phyloP scores from a whole-genome alignment of 2,329 filamentous ascomycete genomes.

The Fusarium brevicatenulatum region DNA sequence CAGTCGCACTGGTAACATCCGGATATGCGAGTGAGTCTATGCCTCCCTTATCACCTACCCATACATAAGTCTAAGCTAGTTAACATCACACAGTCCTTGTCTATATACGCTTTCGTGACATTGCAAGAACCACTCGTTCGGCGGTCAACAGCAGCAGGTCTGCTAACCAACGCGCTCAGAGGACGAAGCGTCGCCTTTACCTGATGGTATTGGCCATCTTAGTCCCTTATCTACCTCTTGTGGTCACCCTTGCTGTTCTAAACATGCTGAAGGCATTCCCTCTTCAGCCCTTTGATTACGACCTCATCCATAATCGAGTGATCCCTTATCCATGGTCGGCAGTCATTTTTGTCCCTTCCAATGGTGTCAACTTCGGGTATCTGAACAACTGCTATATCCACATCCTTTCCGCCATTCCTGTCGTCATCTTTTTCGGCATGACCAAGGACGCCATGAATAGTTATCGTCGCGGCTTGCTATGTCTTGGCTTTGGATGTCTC shows the following conservation, averaged over 20 bases:
- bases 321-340: slow-evolving; percentile 57
- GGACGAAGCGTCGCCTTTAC: slow-evolving; percentile 64
- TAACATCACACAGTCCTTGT: slow-evolving; percentile 52
- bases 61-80: neutral
- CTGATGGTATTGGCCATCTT: slow-evolving; percentile 64
- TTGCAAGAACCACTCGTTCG: slow-evolving; percentile 54
- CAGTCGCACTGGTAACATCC: slow-evolving; percentile 56
- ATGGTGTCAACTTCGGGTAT: slow-evolving; percentile 50
- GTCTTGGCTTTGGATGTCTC: slow-evolving; percentile 54
- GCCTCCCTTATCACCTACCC: too few species aligned
- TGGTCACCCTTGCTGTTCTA: slow-evolving; percentile 52
- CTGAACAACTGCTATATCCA: slow-evolving; percentile 61
- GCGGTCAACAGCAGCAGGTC: slow-evolving; percentile 54
- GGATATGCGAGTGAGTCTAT: slow-evolving; percentile 59
- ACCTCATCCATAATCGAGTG: slow-evolving; percentile 52
- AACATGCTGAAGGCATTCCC: slow-evolving; percentile 52
- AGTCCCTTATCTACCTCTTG: slow-evolving; percentile 61
- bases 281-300: slow-evolving; percentile 53
- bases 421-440: slow-evolving; percentile 66
- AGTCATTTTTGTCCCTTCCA: slow-evolving; percentile 58
- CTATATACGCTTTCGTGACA: slow-evolving; percentile 59
- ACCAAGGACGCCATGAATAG: slow-evolving; percentile 63
- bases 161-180: slow-evolving; percentile 55
- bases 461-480: slow-evolving; percentile 56
- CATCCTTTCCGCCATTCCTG: slow-evolving; percentile 57